These are phyloP conservation scores for Scutellaria galericulata DNA, from an alignment of 257 asterid species.

Conservation along the genomic window DNA sequence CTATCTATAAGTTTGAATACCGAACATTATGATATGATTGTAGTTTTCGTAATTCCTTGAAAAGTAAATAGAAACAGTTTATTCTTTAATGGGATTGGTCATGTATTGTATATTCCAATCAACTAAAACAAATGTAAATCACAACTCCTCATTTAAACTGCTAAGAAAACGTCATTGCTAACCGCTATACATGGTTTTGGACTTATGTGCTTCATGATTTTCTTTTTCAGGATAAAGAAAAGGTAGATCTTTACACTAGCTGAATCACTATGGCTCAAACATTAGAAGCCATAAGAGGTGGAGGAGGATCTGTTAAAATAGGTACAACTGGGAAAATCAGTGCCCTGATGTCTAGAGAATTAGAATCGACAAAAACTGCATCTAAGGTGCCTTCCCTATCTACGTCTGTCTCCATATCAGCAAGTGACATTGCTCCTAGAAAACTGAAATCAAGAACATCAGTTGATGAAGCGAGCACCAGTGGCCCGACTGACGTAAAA, in stretches of 20 bases:
- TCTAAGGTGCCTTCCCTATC: constrained; percentile 34
- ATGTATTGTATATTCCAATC: neutral
- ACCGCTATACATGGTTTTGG: constrained; percentile 1
- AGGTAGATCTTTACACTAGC: constrained; percentile 19
- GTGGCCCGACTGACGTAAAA: constrained; percentile 34
- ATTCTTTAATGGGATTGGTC: constrained; percentile 1
- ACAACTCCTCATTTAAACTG: neutral
- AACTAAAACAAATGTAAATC: neutral
- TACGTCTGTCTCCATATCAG: constrained; percentile 36
- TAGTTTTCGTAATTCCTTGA: constrained; percentile 31
- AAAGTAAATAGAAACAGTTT: constrained; percentile 28
- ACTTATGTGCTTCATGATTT: constrained; percentile 24
- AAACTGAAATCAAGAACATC: constrained; percentile 45
- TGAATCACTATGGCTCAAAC: constrained; percentile 59
- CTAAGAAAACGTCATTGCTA: neutral
- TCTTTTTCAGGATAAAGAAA: constrained; percentile 37
- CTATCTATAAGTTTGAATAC: constrained; percentile 17
- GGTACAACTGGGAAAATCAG: constrained; percentile 85
- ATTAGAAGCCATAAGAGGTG: constrained; percentile 69
- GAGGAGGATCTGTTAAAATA: constrained; percentile 80
- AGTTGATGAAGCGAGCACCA: constrained; percentile 59
- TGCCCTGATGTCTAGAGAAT: constrained; percentile 78
- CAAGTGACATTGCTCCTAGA: constrained; percentile 41
- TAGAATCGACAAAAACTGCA: constrained; percentile 55
- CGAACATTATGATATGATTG: neutral